These are phyloP conservation scores for Pyrenula massariospora DNA, from an alignment of 495 filamentous ascomycete species.

Conservation along the genomic window DNA sequence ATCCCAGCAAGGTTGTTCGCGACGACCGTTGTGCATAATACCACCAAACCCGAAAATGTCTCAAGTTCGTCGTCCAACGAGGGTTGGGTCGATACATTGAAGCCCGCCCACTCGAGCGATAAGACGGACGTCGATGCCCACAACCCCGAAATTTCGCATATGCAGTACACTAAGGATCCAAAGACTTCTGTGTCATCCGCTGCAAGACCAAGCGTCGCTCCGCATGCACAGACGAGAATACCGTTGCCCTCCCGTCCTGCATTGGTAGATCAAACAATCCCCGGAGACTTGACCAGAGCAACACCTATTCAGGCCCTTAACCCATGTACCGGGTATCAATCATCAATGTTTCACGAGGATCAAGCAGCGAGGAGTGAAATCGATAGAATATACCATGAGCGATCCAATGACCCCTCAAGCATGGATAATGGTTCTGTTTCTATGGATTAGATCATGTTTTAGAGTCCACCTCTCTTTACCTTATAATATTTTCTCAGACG, in stretches of 20 bases:
- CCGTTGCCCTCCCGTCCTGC: background rate
- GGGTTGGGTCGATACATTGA: background rate
- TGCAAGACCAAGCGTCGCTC: background rate
- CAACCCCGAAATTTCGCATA: background rate
- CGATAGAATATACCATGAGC: background rate
- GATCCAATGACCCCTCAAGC: background rate
- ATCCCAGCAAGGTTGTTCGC: conserved; percentile 47
- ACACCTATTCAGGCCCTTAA: too few relatives aligned
- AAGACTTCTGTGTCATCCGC: background rate
- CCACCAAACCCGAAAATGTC: background rate
- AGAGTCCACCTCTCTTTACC: too few relatives aligned
- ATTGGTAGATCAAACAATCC: background rate
- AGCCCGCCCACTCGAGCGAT: background rate
- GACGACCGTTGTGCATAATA: conserved; percentile 28
- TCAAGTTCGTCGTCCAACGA: background rate
- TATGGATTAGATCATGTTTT: too few relatives aligned
- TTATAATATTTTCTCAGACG: too few relatives aligned
- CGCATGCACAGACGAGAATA: background rate
- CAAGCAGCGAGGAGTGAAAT: background rate
- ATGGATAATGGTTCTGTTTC: too few relatives aligned
- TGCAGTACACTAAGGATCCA: background rate
- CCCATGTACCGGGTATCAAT: too few relatives aligned
- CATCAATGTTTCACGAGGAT: background rate
- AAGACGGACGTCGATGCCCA: background rate
- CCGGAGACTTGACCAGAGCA: too few relatives aligned